phyloP scores from a whole-genome alignment of 225 moss, liverwort and hornwort species.

The Straminergon stramineum region DNA sequence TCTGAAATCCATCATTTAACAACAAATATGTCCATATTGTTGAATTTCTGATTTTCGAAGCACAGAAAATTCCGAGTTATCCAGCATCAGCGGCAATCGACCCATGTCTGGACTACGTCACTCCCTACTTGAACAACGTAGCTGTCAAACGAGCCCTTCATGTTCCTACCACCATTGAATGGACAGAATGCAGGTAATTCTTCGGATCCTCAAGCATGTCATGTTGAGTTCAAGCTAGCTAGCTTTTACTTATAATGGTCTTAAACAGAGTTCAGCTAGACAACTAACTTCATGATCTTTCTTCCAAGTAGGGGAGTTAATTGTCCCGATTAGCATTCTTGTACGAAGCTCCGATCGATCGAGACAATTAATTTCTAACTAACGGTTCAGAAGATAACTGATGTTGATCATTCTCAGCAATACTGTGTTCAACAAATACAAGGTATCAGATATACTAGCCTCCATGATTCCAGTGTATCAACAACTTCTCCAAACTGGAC shows the following conservation, averaged over 20 bases:
- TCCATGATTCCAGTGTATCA: constrained; percentile 46
- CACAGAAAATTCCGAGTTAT: constrained; percentile 25
- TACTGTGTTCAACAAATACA: constrained; percentile 40
- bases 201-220: neutral
- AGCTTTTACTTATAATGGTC: neutral
- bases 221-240: neutral
- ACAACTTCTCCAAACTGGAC: constrained; percentile 32
- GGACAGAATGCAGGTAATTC: constrained; percentile 35
- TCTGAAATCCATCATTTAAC: neutral
- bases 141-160: constrained; percentile 37
- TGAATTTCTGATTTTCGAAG: neutral
- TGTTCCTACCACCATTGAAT: constrained; percentile 24
- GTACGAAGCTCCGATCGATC: neutral
- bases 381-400: neutral
- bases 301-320: neutral
- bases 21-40: neutral
- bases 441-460: constrained; percentile 18
- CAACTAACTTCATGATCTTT: neutral
- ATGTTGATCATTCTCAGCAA: constrained; percentile 13
- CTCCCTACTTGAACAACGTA: constrained; percentile 25
- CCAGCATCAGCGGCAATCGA: constrained; percentile 46
- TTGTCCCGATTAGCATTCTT: neutral
- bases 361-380: neutral
- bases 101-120: constrained; percentile 41
- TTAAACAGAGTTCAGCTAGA: neutral